phyloP scores from a whole-genome alignment of 306 rosid genomes.

The Ormosia emarginata region DNA sequence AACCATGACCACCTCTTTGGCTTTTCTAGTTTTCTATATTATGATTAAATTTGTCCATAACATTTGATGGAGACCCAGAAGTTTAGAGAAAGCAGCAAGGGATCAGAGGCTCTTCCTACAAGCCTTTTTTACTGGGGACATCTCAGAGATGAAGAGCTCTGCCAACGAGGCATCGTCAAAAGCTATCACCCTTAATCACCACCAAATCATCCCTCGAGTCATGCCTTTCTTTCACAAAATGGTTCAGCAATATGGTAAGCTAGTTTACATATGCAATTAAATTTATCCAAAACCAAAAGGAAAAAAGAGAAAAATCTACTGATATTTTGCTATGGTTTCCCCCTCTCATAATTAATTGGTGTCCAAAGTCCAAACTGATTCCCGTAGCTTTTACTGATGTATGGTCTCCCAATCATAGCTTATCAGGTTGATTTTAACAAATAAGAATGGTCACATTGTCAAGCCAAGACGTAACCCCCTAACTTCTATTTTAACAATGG shows the following conservation, averaged over 20 bases:
- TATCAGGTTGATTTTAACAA: conserved; percentile 26
- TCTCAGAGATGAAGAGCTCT: conserved; percentile 25
- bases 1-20: conserved; percentile 3
- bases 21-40: not conserved
- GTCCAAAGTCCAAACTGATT: no score
- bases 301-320: no score
- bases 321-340: no score
- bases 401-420: no score
- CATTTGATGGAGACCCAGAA: conserved; percentile 43
- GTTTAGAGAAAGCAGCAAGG: conserved; percentile 36
- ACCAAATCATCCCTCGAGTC: conserved; percentile 39
- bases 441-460: conserved; percentile 29
- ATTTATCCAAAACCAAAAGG: no score
- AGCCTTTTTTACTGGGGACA: conserved; percentile 38
- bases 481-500: conserved; percentile 29
- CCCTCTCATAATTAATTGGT: no score
- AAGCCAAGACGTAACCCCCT: conserved; percentile 42
- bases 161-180: conserved; percentile 25
- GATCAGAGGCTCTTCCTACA: conserved; percentile 43
- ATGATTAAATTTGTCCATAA: conserved; percentile 12
- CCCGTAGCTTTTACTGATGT: no score
- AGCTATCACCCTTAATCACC: conserved; percentile 32
- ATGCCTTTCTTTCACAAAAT: conserved; percentile 33
- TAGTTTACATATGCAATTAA: not conserved
- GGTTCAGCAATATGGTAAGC: conserved; percentile 37